Conservation (phyloP, 1,284 basidiomycete species). For the Cystobasidium pallidum region DNA sequence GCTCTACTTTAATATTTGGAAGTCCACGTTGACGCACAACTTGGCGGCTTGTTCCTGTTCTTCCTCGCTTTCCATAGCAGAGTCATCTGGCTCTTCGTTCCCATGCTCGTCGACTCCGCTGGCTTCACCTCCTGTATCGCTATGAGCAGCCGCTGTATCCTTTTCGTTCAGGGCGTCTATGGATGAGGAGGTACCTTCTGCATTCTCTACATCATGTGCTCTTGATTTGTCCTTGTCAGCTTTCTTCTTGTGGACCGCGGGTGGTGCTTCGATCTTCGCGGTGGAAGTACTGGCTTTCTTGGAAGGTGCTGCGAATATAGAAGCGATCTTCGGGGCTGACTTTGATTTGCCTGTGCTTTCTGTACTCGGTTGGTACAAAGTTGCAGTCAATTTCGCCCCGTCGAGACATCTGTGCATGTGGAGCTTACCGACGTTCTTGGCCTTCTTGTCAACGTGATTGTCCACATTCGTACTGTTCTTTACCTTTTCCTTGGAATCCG, state of each 20-base stretch:
- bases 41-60: conserved; percentile 45
- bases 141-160: conserved; percentile 11
- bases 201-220: conserved; percentile 27
- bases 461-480: conserved; percentile 10
- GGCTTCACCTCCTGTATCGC: conserved; percentile 11
- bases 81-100: conserved; percentile 30
- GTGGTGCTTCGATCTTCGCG: not conserved
- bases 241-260: not conserved
- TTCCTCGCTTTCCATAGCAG: conserved; percentile 38
- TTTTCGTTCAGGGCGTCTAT: not conserved
- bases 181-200: not conserved
- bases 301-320: conserved; percentile 33
- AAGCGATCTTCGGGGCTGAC: conserved; percentile 33
- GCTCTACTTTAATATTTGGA: not conserved
- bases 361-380: not conserved
- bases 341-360: conserved; percentile 10
- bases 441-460: conserved; percentile 22
- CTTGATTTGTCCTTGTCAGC: conserved; percentile 35
- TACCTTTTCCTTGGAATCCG: conserved; percentile 7
- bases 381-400: too few species aligned
- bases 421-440: conserved; percentile 9
- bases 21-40: conserved; percentile 20
- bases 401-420: not conserved
- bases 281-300: conserved; percentile 9
- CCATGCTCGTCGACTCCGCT: conserved; percentile 25